phyloP scores from a whole-genome alignment of 768 basidiomycete species.

The Boletus rubroflammeus region DNA sequence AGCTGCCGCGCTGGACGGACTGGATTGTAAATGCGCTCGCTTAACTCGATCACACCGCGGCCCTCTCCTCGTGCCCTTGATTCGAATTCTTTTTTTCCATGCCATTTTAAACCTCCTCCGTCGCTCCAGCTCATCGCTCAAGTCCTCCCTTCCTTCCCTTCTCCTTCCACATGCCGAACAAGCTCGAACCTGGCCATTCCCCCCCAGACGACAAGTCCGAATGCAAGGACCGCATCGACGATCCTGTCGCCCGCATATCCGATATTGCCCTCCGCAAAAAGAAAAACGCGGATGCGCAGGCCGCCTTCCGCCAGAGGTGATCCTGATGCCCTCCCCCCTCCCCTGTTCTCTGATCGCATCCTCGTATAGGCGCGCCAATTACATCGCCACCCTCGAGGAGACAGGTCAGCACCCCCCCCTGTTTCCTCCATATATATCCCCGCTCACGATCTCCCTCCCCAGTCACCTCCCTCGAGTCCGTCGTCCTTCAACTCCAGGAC shows the following conservation, averaged over 20 bases:
- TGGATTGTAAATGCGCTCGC: constrained; percentile 38
- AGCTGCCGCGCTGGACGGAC: constrained; percentile 28
- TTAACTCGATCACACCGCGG: constrained; percentile 39
- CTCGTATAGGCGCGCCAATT: constrained; percentile 60
- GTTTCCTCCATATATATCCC: background rate
- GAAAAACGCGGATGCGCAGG: constrained; percentile 89
- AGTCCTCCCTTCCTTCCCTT: constrained; percentile 3
- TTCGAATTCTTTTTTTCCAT: constrained; percentile 65
- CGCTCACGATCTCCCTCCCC: constrained; percentile 18
- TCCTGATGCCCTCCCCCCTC: background rate
- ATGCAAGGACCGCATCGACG: constrained; percentile 36
- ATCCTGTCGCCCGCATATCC: constrained; percentile 43
- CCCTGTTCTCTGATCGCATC: constrained; percentile 21
- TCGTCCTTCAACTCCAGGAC: constrained; percentile 80
- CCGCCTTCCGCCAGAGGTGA: constrained; percentile 70
- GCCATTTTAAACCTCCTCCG: constrained; percentile 51
- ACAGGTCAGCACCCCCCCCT: constrained; percentile 45
- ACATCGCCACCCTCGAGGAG: constrained; percentile 84
- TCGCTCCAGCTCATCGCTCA: constrained; percentile 11
- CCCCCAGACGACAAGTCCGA: constrained; percentile 37
- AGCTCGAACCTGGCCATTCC: constrained; percentile 23
- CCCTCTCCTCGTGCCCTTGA: constrained; percentile 62
- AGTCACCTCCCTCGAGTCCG: constrained; percentile 84
- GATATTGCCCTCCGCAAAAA: constrained; percentile 76
- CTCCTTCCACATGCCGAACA: constrained; percentile 28